These are phyloP conservation scores for Talinum fruticosum DNA, from an alignment of 148 eudicot genomes.

Conservation along the genomic window DNA sequence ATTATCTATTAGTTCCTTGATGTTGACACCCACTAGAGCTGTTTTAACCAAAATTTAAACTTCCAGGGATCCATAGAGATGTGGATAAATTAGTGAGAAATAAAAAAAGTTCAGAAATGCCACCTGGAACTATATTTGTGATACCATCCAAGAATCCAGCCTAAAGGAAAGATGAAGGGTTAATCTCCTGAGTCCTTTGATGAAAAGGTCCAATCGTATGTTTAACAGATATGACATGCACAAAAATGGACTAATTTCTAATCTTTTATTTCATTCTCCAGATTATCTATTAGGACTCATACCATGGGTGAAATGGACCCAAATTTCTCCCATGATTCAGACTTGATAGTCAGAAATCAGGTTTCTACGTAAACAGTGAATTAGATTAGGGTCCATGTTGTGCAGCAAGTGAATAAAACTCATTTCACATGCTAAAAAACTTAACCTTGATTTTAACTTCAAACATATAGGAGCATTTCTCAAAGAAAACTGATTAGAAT, in stretches of 20 bases:
- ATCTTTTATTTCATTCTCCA: background rate
- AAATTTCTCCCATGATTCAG: background rate
- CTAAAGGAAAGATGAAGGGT: constrained; percentile 31
- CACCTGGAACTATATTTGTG: constrained; percentile 96
- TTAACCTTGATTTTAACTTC: background rate
- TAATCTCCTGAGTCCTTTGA: background rate
- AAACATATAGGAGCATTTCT: background rate
- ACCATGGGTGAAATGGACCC: too few species aligned
- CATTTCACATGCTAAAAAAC: background rate
- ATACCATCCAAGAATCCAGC: constrained; percentile 95
- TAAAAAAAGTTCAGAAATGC: background rate
- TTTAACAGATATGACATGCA: background rate
- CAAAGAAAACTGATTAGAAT: background rate
- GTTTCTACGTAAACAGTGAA: background rate
- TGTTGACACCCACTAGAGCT: constrained; percentile 85
- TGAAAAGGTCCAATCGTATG: background rate
- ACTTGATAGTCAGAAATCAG: background rate
- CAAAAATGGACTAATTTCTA: background rate
- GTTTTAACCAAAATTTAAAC: constrained; percentile 11
- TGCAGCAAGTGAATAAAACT: background rate
- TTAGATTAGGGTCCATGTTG: background rate
- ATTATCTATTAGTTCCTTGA: constrained; percentile 69
- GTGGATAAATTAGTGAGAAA: background rate
- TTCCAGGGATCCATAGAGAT: background rate
- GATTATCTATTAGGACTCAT: background rate